Conservation (phyloP, 345 rosid genomes). For the Euclidium syriacum region DNA sequence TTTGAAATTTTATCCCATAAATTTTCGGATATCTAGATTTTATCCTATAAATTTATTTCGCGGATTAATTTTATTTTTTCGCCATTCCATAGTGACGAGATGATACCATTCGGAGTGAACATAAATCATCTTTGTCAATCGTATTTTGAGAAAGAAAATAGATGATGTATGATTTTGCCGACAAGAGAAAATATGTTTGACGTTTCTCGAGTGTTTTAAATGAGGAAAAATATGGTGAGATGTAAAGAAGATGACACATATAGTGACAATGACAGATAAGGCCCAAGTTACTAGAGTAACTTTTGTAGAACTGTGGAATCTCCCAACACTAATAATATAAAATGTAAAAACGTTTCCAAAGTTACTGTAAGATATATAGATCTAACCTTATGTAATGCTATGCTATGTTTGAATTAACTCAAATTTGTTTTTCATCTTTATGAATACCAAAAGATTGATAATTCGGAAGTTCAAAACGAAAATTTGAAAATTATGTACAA, state of each 20-base stretch:
- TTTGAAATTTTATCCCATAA: too few species aligned
- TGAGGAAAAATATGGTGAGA: slow-evolving; percentile 13
- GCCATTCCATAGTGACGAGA: too few species aligned
- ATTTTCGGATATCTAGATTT: too few species aligned
- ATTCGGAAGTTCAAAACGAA: background rate
- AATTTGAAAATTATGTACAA: background rate
- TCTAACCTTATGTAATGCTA: background rate
- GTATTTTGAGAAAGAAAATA: background rate
- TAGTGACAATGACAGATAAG: slow-evolving; percentile 29
- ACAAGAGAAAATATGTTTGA: background rate
- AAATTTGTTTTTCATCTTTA: background rate
- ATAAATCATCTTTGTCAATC: background rate
- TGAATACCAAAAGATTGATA: background rate
- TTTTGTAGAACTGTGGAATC: slow-evolving; percentile 27
- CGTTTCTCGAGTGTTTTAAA: slow-evolving; percentile 15
- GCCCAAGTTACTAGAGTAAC: slow-evolving; percentile 30
- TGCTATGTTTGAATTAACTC: background rate
- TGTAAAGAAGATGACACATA: slow-evolving; percentile 23
- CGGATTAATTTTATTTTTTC: too few species aligned
- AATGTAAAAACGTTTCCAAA: background rate
- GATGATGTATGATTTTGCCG: slow-evolving; percentile 17
- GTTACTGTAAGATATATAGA: background rate
- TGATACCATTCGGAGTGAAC: too few species aligned
- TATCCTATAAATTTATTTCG: too few species aligned
- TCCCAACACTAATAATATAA: slow-evolving; percentile 8